Base-by-base conservation (phyloP, 768 basidiomycete species). In the Mycena chlorophos region DNA sequence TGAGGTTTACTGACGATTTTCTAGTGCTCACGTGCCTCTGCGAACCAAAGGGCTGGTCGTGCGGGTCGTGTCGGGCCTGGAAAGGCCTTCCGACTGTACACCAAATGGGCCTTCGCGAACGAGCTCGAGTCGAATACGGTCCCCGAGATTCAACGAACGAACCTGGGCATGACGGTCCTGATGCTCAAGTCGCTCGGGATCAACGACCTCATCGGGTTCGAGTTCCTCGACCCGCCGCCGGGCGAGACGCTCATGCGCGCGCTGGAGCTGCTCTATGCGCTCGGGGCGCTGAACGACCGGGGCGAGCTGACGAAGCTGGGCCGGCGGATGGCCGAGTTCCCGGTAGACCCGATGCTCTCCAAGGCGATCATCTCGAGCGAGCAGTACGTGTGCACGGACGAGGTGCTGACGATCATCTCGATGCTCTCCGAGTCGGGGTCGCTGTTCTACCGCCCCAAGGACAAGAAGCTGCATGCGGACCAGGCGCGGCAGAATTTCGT, bases 91-190 rank as follows among this genome's bases (percentile, higher is more conserved):
- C 86, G 97, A n/a, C 76, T 99, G 19, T 98, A 95, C 72, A 99
- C 97, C 19, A 98, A 98, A 70, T 98, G 95, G 93, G 97, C 97
- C 0, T 99, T 88, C 68, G 75, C 85, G 45, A 98, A 98, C 71
- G 97, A 99, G 70, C 78, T 99, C 39, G 93, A 98, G 66, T 91
- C 93, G 63, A 96, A 97, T 69, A 98, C 97, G 1, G 89, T 98
- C 1, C 97, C 97, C 20, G 97, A 99, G 72, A 99, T 99, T 53
- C 97, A 98, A 66, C 86, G 97, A n/a, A 98, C 97, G 19, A 99
- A 98, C 68, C 76, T 99, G 47, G 94, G 90, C 49, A 94, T 89
- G 85, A 94, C 95, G 13, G 95, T 99, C 4, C 78, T 99, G 17
- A 74, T 98, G 63, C 83, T 99, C 56, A 99, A 99, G 71, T 96